Base-by-base conservation (phyloP, 441 rosid genomes). In the Pelargonium australe region DNA sequence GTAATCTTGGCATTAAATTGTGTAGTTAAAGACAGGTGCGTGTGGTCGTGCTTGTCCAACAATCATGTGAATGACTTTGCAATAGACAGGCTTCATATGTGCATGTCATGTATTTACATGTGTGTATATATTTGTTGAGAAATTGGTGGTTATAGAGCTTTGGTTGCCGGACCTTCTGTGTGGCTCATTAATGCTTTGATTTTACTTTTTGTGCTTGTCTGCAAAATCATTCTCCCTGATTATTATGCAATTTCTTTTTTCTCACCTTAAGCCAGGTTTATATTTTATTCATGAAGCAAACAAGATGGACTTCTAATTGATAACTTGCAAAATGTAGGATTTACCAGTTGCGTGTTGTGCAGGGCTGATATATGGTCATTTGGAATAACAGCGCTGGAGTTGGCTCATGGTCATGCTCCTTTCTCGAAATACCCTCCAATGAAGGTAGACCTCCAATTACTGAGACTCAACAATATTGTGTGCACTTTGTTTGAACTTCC, bases 351-450 rank as follows among this genome's bases (percentile, higher is more conserved):
- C 20, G 47, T 73, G 68, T 47, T 78, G 25, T 58, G 17, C 88
- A 95, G 99, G 92, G 99, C 99, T 76, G 99, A 95, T 80, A 90
- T 95, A 37, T 92, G 98, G 99, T 95, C 98, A 45, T 88, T 95
- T 75, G 99, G 99, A 71, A 95, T 95, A 70, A 92, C 98, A 2
- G 99, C 99, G 13, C 79, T 95, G 75, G 99, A 95, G 82, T 76
- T 95, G 87, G 99, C 61, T 55, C 61, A 55, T 55, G 61, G 61
- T 55, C 61, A 55, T 16, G 43, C 43, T 40, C 43, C 43, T 40
- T 40, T 40, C 43, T 40, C 55, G 16, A 49, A 49, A 49, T n/a
- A 88, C 78, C 97, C 99, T 45, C 99, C 99, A 70, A 90, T 92
- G 99, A 95, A 95, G 99, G 99, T 95, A 78, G 16, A 19, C 68